Conservation (phyloP, 257 asterid genomes). For the Solanum bukasovii region DNA sequence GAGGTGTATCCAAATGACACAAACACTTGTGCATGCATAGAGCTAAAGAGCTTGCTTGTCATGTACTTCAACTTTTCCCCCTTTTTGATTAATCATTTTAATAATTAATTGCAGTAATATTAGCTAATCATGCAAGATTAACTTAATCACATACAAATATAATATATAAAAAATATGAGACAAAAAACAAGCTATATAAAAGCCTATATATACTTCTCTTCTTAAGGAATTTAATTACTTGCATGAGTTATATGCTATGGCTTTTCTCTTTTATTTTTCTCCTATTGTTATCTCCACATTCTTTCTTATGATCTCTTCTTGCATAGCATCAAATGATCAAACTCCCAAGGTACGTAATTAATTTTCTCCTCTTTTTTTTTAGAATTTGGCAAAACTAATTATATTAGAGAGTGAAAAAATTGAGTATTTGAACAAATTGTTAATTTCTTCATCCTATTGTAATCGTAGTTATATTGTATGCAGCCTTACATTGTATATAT, state of each 20-base stretch:
- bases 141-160: not conserved
- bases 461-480: not conserved
- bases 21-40: not conserved
- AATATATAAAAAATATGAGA: not conserved
- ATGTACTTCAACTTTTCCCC: not conserved
- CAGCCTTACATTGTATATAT: slow-evolving; percentile 71
- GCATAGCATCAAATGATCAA: not conserved
- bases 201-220: not conserved
- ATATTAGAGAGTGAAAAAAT: not conserved
- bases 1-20: not conserved
- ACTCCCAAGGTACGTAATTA: not conserved
- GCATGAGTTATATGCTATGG: not conserved
- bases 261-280: not conserved
- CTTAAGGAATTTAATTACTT: not conserved
- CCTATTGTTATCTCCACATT: not conserved
- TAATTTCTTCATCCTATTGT: not conserved
- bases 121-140: not conserved
- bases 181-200: not conserved
- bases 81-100: not conserved
- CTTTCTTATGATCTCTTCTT: not conserved
- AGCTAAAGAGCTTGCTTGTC: not conserved
- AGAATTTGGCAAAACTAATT: not conserved
- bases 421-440: not conserved
- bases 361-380: not conserved
- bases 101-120: not conserved